Evolutionary conservation across 768 basidiomycete genomes (phyloP), one percentile per base, ranked within the genome.

Genomic region (Rhodosporidiobolus sp.): DNA sequence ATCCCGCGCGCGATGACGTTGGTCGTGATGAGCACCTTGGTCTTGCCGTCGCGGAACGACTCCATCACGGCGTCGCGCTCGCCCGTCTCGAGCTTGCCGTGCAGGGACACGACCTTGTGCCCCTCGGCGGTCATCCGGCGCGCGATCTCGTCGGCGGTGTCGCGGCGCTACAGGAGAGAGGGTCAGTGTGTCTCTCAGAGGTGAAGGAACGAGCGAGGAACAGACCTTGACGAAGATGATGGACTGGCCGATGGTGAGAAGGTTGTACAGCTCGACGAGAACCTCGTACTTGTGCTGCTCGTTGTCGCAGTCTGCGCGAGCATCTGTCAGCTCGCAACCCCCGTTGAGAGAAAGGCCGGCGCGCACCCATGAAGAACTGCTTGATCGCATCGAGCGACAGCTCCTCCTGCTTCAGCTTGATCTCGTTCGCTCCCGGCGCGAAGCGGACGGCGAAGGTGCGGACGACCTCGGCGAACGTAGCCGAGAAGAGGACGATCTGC

Each of bases 1-100:
- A 99, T 98, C 54, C 96, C 96, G 26, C 96, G 88, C 2, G 96
- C 94, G 74, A 98, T 90, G 79, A 99, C 96, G 82, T 99, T 99
- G 50, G 96, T 99, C 63, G 96, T 98, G 80, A 99, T 99, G 76
- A 99, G 83, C 61, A 94, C 94, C 82, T 99, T 99, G 80, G 93
- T 93, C 76, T 89, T 90, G 65, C 96, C 96, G 78, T 96, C 90
- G 49, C 96, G 87, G 88, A 98, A 99, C 43, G 87, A 88, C 80
- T 98, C 94, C 78, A 99, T 94, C 72, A 94, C 88, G 43, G 87
- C 79, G 81, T 99, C 96, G 77, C 96, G 92, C 80, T 96, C 92
- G 1, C 84, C 73, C 24, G 90, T 89, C 77, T 94, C 90, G 82
- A 96, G 96, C 32, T 92, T 90, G 45, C 96, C 96, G 78, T 98